These are phyloP conservation scores for barrel medic (Medicago truncatula) DNA, from an alignment of 306 rosid species.

Conservation along the genomic window DNA sequence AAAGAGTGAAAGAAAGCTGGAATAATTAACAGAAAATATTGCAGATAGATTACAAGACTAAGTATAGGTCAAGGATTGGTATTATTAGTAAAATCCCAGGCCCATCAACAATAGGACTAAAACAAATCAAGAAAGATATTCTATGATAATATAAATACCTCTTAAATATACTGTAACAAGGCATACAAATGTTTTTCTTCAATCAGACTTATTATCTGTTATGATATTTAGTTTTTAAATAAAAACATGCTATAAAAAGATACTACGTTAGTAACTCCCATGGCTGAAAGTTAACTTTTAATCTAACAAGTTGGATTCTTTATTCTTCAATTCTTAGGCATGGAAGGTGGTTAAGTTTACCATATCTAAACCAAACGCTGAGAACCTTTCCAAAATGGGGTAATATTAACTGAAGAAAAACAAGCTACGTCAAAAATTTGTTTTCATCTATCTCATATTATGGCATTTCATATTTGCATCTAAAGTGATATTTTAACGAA, in stretches of 20 bases:
- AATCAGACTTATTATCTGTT: slow-evolving; percentile 3
- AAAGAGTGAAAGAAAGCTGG: not conserved
- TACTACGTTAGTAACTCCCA: slow-evolving; percentile 13
- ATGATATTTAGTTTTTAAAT: not conserved
- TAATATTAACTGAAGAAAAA: slow-evolving; percentile 18
- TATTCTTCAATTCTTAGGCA: slow-evolving; percentile 28
- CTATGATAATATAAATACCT: not conserved
- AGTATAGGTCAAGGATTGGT: not conserved
- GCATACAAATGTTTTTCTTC: not conserved
- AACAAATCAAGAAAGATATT: not conserved
- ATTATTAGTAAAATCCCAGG: not conserved
- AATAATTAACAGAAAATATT: not conserved
- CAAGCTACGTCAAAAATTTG: not conserved
- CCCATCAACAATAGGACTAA: not conserved
- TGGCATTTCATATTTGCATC: slow-evolving; percentile 21
- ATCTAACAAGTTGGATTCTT: not conserved
- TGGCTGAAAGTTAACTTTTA: slow-evolving; percentile 8
- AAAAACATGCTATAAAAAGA: slow-evolving; percentile 6
- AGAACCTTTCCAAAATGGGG: slow-evolving; percentile 5
- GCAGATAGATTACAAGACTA: not conserved
- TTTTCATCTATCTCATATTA: slow-evolving; percentile 9
- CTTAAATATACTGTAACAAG: not conserved
- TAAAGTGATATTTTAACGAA: slow-evolving; percentile 51
- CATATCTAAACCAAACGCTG: slow-evolving; percentile 18
- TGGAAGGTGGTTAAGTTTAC: slow-evolving; percentile 9